Evolutionary conservation across 257 asterid genomes (phyloP), one percentile per base, ranked within the genome.

Genomic region (Primulina tabacum): DNA sequence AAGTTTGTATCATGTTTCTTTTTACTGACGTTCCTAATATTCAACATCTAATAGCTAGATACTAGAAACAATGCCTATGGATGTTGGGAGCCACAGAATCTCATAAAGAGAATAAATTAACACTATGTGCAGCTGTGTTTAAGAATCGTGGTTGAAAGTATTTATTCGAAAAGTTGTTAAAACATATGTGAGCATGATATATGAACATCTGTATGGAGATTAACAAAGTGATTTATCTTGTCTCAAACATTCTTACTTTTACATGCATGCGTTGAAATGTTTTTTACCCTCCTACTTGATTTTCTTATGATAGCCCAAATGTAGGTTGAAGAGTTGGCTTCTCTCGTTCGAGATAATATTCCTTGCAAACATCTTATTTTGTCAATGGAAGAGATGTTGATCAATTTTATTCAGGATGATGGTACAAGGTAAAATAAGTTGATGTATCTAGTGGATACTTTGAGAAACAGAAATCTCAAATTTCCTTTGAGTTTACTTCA

Each of bases 281-380:
- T 4, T 16, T 68, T 18, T 34, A 60, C 7, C 34, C 29, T 71
- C n/a, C 35, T 8, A 50, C 14, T 66, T 65, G 68, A 29, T 64
- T 62, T 71, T 70, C 61, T 62, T 34, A 57, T 38, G 50, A 32
- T 65, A 5, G 29, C 75, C 59, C 62, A 71, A 77, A 64, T 76
- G 81, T 86, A 92, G 98, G 96, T 90, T 69, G 95, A 92, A 75
- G 98, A 92, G 84, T 78, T 92, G 87, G 97, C 97, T 73, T 90
- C 74, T 78, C 95, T 90, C 71, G 83, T 92, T 65, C 85, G 79
- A 77, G 95, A 87, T 71, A 92, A 90, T 80, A 76, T 90, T 82
- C 90, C 84, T 79, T 84, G 89, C 92, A 92, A 90, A 86, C 83
- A 92, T 77, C 98, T 90, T 73, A 74, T 92, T 72, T 81, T 92